Conservation (phyloP, 192 early-diverging fungal genomes). For the Umbelopsis sp. region DNA sequence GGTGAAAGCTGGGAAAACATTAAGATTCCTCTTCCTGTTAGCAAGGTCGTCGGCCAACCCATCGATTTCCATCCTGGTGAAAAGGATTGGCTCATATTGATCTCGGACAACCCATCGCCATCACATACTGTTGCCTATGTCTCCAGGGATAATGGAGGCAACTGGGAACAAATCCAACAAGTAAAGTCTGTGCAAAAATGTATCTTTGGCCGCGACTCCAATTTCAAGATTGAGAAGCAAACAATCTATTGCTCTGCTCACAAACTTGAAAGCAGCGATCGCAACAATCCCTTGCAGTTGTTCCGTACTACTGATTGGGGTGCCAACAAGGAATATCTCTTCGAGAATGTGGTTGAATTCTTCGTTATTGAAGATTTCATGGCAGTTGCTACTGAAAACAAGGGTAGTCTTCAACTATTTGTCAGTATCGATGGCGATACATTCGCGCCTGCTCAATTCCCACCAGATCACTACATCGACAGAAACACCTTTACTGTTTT, state of each 20-base stretch:
- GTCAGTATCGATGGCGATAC: constrained; percentile 77
- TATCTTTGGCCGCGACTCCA: constrained; percentile 70
- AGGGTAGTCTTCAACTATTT: constrained; percentile 58
- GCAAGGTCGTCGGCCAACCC: constrained; percentile 60
- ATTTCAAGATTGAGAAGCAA: constrained; percentile 63
- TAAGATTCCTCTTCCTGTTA: constrained; percentile 60
- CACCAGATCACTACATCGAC: constrained; percentile 74
- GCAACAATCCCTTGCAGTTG: constrained; percentile 72
- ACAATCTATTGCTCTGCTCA: constrained; percentile 76
- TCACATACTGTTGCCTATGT: constrained; percentile 76
- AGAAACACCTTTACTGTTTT: constrained; percentile 84
- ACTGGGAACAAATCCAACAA: constrained; percentile 53
- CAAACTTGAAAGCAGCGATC: constrained; percentile 57
- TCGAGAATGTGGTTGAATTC: constrained; percentile 68
- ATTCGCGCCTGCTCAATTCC: constrained; percentile 80
- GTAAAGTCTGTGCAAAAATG: constrained; percentile 75
- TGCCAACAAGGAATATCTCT: constrained; percentile 42
- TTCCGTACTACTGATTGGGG: constrained; percentile 47
- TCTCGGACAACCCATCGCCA: constrained; percentile 58
- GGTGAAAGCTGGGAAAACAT: constrained; percentile 51
- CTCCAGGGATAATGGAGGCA: constrained; percentile 69
- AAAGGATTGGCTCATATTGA: constrained; percentile 85
- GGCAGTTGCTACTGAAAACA: constrained; percentile 64
- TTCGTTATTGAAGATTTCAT: constrained; percentile 76
- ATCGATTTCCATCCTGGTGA: constrained; percentile 90